Conservation (phyloP, 2,329 filamentous ascomycete genomes). For the Aspergillus proliferans region DNA sequence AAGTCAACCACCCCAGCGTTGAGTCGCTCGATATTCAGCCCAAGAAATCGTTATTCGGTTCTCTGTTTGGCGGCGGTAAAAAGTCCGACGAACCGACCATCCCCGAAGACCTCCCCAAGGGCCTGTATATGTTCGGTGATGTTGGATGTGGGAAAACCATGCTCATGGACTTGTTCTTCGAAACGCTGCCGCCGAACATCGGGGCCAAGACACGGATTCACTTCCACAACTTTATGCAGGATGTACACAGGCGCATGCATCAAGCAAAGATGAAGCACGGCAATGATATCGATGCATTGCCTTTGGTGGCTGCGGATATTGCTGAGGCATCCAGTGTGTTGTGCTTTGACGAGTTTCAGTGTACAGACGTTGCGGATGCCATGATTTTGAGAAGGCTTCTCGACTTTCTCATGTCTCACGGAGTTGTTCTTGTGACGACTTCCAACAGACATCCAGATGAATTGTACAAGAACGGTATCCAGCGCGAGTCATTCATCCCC, state of each 20-base stretch:
- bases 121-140: conserved; percentile 91
- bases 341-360: conserved; percentile 98
- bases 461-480: conserved; percentile 95
- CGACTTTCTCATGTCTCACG: conserved; percentile 88
- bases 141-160: conserved; percentile 98
- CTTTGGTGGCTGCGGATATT: conserved; percentile 91
- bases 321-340: conserved; percentile 77
- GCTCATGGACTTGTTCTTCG: conserved; percentile 98
- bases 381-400: conserved; percentile 91
- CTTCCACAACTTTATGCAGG: conserved; percentile 99
- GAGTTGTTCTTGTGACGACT: conserved; percentile 92
- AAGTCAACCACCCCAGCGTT: conserved; percentile 69
- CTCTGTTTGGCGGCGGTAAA: conserved; percentile 34
- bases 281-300: conserved; percentile 81
- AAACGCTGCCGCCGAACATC: conserved; percentile 77
- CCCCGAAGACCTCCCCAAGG: conserved; percentile 70
- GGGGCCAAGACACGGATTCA: conserved; percentile 84
- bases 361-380: conserved; percentile 94
- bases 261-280: conserved; percentile 83
- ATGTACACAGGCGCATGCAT: conserved; percentile 86
- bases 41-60: conserved; percentile 48
- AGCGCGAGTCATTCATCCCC: conserved; percentile 89
- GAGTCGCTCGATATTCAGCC: conserved; percentile 58
- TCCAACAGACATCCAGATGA: conserved; percentile 96
- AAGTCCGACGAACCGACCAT: conserved; percentile 43